These are phyloP conservation scores for Pyronema domesticum DNA, from an alignment of 495 filamentous ascomycete species.

Conservation along the genomic window DNA sequence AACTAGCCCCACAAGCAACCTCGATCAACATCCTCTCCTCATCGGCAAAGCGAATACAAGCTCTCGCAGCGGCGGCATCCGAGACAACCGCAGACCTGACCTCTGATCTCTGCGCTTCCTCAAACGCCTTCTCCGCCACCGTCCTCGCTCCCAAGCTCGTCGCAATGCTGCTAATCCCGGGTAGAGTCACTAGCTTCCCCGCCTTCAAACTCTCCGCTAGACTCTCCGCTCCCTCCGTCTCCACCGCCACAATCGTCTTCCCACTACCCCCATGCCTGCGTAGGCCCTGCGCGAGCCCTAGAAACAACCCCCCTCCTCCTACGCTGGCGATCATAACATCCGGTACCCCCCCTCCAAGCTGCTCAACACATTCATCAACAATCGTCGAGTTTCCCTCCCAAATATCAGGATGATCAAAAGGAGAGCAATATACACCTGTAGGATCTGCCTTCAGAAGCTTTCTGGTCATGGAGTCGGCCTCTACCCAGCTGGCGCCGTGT, in stretches of 20 bases:
- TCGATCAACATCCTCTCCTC: constrained; percentile 70
- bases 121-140: constrained; percentile 56
- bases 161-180: constrained; percentile 63
- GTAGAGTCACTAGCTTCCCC: constrained; percentile 45
- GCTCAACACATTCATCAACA: constrained; percentile 48
- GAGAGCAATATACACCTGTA: constrained; percentile 66
- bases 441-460: constrained; percentile 34
- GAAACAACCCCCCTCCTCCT: constrained; percentile 75
- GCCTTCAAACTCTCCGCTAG: constrained; percentile 42
- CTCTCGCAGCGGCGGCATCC: constrained; percentile 67
- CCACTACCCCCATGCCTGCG: constrained; percentile 28
- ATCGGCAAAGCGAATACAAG: constrained; percentile 56
- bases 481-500: constrained; percentile 51
- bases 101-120: constrained; percentile 30
- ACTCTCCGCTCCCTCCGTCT: constrained; percentile 65
- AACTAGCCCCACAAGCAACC: constrained; percentile 61
- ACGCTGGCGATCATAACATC: constrained; percentile 69
- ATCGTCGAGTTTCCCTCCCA: constrained; percentile 66
- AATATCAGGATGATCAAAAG: constrained; percentile 73
- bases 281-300: constrained; percentile 59
- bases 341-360: constrained; percentile 23
- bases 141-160: constrained; percentile 57
- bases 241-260: constrained; percentile 49
- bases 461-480: constrained; percentile 58
- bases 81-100: constrained; percentile 52